Evolutionary conservation across 805 yeast species (phyloP), one percentile per base, ranked within the genome.

Genomic region (Wickerhamomyces tratensis): DNA sequence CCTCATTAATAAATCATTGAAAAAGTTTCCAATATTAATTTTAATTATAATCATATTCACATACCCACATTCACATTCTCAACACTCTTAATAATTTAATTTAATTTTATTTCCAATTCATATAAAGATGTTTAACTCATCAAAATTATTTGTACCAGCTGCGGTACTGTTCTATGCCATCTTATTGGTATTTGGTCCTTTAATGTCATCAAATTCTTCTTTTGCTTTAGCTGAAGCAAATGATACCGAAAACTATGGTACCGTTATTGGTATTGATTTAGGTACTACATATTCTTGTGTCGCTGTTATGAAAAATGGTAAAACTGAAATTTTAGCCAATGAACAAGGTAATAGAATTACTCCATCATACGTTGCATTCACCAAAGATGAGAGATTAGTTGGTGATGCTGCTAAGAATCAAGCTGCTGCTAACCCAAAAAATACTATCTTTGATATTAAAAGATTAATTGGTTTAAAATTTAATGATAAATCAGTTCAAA

Each of bases 201-300:
- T 56, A 37, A 51, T 54, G 26, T 14, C 25, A 14, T 35, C 40
- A 41, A 38, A 34, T 44, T 49, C 20, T 42, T 53, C 20, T 43
- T 54, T 40, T 39, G 40, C 40, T 7, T 12, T 39, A 25, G 59
- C 53, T 38, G 58, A 58, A 45, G 53, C 51, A 36, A 53, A 54
- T 27, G 69, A 65, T 15, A 60, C 61, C 6, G 77, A 74, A 38
- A 66, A 60, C 49, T 77, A 77, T 47, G 82, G 82, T 45, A 76
- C 74, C 45, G 91, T 84, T 39, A 85, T 86, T 53, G 95, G 98
- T 69, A 91, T 91, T 61, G 98, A 91, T 73, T 76, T 91, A 69
- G 98, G 98, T 64, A 89, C 97, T 47, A 89, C 97, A 3, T 89
- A 89, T 70, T 88, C 96, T 2, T 89, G 97, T 79, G 97, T 89